These are phyloP conservation scores for Bathelium albidoporum DNA, from an alignment of 495 filamentous ascomycete species.

Conservation along the genomic window DNA sequence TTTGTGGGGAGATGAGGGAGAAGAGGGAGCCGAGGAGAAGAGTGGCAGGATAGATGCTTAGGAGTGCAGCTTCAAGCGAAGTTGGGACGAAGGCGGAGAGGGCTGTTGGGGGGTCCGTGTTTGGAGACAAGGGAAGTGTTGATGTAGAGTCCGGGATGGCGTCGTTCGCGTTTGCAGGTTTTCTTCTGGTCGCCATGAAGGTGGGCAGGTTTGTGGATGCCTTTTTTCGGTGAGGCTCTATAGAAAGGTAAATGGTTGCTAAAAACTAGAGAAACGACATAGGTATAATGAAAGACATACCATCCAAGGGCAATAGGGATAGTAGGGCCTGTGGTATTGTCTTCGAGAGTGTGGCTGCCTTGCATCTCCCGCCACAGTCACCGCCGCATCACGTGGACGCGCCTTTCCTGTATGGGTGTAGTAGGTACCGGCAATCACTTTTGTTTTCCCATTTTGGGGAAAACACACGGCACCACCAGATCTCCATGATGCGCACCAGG, in stretches of 20 bases:
- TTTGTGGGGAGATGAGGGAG: slow-evolving; percentile 62
- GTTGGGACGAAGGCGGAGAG: slow-evolving; percentile 50
- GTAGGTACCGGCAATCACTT: background rate
- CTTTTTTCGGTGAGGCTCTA: no score
- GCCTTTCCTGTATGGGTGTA: background rate
- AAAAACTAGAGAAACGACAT: no score
- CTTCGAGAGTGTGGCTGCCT: background rate
- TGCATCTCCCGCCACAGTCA: background rate
- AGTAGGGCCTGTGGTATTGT: background rate
- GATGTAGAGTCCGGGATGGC: background rate
- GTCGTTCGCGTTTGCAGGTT: background rate
- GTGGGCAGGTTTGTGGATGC: no score
- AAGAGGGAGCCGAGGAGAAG: slow-evolving; percentile 73
- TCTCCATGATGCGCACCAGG: background rate
- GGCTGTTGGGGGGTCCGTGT: background rate
- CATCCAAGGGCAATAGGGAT: no score
- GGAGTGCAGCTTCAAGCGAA: slow-evolving; percentile 48
- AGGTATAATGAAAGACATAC: no score
- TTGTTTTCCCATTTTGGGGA: background rate
- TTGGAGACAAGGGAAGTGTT: background rate
- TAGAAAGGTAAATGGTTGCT: no score
- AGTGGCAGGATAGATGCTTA: slow-evolving; percentile 62
- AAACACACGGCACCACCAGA: background rate
- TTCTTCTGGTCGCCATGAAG: background rate
- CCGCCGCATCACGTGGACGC: background rate